Conservation (phyloP, 441 rosid genomes). For the Brassica hybrid region DNA sequence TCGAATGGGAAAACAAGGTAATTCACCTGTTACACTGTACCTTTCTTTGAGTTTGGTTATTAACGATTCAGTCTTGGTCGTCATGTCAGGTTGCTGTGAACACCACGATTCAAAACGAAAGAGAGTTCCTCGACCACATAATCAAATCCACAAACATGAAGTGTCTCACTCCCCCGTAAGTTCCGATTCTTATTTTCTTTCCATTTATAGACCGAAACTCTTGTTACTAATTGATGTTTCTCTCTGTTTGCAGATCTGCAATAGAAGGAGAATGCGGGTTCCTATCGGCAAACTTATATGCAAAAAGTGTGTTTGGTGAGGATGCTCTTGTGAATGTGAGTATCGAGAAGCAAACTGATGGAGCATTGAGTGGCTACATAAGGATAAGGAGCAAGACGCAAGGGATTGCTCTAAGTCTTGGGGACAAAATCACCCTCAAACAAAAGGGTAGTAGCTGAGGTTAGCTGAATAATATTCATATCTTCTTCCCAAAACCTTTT, state of each 20-base stretch:
- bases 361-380: conserved; percentile 78
- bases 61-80: neutral
- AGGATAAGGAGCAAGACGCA: conserved; percentile 92
- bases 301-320: conserved; percentile 90
- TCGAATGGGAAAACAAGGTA: conserved; percentile 97
- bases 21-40: neutral
- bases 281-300: conserved; percentile 84
- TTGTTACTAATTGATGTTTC: conserved; percentile 7
- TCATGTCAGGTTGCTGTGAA: conserved; percentile 82
- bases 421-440: conserved; percentile 90
- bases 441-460: conserved; percentile 76
- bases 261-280: conserved; percentile 88
- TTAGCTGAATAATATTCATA: conserved; percentile 11
- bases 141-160: conserved; percentile 90
- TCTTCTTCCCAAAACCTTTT: neutral
- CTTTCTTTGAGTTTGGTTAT: neutral
- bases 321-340: conserved; percentile 84
- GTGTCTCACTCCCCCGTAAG: no score
- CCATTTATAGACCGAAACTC: neutral
- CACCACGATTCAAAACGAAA: conserved; percentile 74
- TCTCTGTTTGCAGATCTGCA: conserved; percentile 62
- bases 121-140: conserved; percentile 79
- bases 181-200: conserved; percentile 8
- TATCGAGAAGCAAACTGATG: conserved; percentile 75
- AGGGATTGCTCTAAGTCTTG: conserved; percentile 89